A percentile compares a stretch with the other conserved stretches of the same genome.
Conservation (phyloP, 805 yeast species). For the Starmerella stigmatis region DNA sequence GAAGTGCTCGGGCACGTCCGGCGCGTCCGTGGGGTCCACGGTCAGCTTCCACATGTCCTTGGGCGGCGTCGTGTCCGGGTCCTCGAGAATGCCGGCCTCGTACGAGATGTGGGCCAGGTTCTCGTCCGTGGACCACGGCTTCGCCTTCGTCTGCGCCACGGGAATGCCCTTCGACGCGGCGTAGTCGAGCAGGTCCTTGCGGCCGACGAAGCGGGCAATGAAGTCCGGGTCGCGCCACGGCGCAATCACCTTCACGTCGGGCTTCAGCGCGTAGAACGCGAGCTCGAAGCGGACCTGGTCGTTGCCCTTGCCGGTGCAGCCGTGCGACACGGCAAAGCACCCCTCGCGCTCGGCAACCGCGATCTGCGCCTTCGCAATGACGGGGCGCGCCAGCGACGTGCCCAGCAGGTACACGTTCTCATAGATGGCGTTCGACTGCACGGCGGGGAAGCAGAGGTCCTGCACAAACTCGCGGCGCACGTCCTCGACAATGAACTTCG, state of each 20-base stretch:
- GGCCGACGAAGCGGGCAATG: slow-evolving; percentile 93
- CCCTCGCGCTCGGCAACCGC: slow-evolving; percentile 94
- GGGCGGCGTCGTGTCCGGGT: slow-evolving; percentile 98
- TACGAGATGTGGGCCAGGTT: slow-evolving; percentile 97
- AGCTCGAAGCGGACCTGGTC: slow-evolving; percentile 98
- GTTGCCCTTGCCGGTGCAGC: slow-evolving; percentile 99
- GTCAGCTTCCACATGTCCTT: slow-evolving; percentile 99
- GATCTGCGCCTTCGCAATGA: slow-evolving; percentile 96
- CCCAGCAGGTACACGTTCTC: slow-evolving; percentile 95
- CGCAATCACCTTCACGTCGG: slow-evolving; percentile 91
- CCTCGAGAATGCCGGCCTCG: slow-evolving; percentile 98
- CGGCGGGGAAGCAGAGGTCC: slow-evolving; percentile 89
- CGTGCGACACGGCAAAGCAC: slow-evolving; percentile 97
- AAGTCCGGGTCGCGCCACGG: slow-evolving; percentile 99
- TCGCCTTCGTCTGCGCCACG: slow-evolving; percentile 93
- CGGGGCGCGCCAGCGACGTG: slow-evolving; percentile 97
- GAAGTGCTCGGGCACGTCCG: slow-evolving; percentile 83
- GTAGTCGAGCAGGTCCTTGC: slow-evolving; percentile 89
- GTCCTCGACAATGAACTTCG: slow-evolving; percentile 87
- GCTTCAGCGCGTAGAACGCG: slow-evolving; percentile 94
- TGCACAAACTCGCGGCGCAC: slow-evolving; percentile 92
- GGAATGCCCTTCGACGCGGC: slow-evolving; percentile 88
- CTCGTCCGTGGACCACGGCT: slow-evolving; percentile 99
- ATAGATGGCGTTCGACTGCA: slow-evolving; percentile 93
- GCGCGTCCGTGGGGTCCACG: slow-evolving; percentile 91